Evolutionary conservation across 1,284 basidiomycete species (phyloP).

Genomic region (Salmacisia buchloeana): DNA sequence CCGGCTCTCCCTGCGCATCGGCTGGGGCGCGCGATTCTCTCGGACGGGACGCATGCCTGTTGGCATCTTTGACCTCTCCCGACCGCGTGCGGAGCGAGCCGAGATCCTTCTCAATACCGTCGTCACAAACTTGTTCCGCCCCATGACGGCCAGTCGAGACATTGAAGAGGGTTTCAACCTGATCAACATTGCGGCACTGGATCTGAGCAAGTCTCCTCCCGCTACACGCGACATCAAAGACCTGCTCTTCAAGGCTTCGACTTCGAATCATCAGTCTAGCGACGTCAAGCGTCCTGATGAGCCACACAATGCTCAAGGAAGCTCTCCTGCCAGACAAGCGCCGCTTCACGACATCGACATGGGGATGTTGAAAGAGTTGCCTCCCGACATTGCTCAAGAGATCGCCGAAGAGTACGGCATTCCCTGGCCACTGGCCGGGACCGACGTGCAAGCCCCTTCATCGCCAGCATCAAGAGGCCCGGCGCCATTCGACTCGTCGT

Average conservation of each 20-base stretch:
- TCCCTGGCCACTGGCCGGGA: neutral
- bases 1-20: conserved; percentile 28
- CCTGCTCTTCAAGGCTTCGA: conserved; percentile 30
- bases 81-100: conserved; percentile 14
- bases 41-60: conserved; percentile 37
- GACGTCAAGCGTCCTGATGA: neutral
- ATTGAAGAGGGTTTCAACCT: conserved; percentile 28
- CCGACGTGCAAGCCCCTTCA: neutral
- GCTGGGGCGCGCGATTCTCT: conserved; percentile 27
- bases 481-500: too few relatives aligned
- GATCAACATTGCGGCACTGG: conserved; percentile 41
- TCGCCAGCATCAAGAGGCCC: neutral
- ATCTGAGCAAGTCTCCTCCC: conserved; percentile 19
- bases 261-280: neutral
- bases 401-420: conserved; percentile 30
- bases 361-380: conserved; percentile 21
- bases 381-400: conserved; percentile 27
- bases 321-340: neutral
- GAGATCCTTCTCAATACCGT: conserved; percentile 18
- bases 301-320: neutral
- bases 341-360: conserved; percentile 18
- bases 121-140: neutral
- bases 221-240: conserved; percentile 6
- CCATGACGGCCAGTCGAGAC: neutral
- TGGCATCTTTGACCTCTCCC: conserved; percentile 26